A percentile compares a stretch with the other conserved stretches of the same genome.
Evolutionary conservation across 306 rosid species (phyloP).

Genomic region (Urtica urens): DNA sequence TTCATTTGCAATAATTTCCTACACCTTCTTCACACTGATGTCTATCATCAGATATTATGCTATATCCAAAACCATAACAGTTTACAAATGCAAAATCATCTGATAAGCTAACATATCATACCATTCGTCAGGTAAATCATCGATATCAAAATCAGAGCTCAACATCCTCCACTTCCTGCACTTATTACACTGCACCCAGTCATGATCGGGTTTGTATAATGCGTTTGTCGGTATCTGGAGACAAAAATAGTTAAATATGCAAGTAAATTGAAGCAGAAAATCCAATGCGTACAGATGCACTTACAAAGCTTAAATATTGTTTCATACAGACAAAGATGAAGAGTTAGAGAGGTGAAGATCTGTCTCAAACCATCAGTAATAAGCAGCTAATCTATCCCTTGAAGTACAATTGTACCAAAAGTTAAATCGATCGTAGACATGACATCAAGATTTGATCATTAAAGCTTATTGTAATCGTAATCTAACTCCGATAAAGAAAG

Average conservation of each 20-base stretch:
- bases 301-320: not conserved
- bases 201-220: slow-evolving; percentile 37
- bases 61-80: no score
- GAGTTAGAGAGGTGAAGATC: not conserved
- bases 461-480: no score
- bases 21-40: no score
- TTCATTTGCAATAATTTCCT: no score
- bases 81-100: no score
- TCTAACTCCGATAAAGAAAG: no score
- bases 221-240: slow-evolving; percentile 18
- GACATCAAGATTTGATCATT: no score
- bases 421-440: no score
- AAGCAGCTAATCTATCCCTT: not conserved
- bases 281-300: not conserved
- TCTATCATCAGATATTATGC: no score
- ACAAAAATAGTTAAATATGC: not conserved
- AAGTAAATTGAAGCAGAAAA: not conserved
- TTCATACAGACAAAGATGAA: not conserved
- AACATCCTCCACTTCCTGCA: slow-evolving; percentile 55
- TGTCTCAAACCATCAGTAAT: not conserved
- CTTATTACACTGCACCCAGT: slow-evolving; percentile 56
- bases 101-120: slow-evolving; percentile 16
- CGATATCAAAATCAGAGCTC: slow-evolving; percentile 19
- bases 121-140: slow-evolving; percentile 30
- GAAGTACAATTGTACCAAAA: not conserved